These are phyloP conservation scores for Globisporangium mamillatum DNA, from an alignment of 352 stramenopile genomes.

Conservation along the genomic window DNA sequence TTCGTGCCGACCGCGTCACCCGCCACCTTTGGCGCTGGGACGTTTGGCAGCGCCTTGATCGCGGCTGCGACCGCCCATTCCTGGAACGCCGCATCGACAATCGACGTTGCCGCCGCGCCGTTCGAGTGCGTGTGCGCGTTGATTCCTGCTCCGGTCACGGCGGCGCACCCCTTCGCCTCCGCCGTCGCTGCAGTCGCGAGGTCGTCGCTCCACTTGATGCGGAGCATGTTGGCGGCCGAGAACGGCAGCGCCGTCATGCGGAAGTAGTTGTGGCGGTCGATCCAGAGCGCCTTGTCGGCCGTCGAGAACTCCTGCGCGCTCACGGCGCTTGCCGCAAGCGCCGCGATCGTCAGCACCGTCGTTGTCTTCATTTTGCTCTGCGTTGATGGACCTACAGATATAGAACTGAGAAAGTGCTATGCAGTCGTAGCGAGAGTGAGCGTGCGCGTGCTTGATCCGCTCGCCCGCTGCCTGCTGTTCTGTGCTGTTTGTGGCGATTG, in stretches of 20 bases:
- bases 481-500: constrained; percentile 8
- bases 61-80: constrained; percentile 59
- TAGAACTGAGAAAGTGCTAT: not conserved
- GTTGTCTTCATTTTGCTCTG: constrained; percentile 18
- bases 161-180: constrained; percentile 38
- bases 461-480: not conserved
- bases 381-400: not conserved
- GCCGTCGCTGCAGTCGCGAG: constrained; percentile 38
- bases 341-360: constrained; percentile 4
- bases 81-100: constrained; percentile 56
- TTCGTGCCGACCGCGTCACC: constrained; percentile 51
- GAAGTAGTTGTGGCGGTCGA: constrained; percentile 81
- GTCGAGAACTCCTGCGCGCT: constrained; percentile 23
- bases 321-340: not conserved
- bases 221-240: constrained; percentile 61
- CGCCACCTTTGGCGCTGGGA: constrained; percentile 37
- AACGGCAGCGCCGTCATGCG: constrained; percentile 66
- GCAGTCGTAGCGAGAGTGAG: not conserved
- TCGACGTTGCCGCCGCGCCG: constrained; percentile 14
- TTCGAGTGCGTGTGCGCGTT: constrained; percentile 47
- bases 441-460: not conserved
- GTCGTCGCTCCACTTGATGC: constrained; percentile 55
- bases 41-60: constrained; percentile 37
- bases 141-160: constrained; percentile 31
- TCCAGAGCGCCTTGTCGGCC: constrained; percentile 57